These are phyloP conservation scores for Mrakia hoshinonis DNA, from an alignment of 768 basidiomycete genomes.

Conservation along the genomic window DNA sequence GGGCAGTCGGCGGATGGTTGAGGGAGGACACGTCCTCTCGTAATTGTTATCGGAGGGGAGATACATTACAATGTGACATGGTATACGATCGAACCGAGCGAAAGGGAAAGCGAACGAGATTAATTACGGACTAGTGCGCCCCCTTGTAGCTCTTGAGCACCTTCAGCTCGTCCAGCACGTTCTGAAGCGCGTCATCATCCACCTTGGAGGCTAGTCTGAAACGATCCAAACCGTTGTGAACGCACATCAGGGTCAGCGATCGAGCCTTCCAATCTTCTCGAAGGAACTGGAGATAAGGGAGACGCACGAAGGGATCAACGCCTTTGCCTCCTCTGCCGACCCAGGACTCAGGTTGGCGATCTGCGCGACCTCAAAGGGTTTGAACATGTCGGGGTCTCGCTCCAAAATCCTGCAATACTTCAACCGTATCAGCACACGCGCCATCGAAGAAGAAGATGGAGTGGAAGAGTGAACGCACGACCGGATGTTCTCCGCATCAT, in stretches of 20 bases:
- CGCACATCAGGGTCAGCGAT: not conserved
- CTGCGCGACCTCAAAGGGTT: conserved; percentile 86
- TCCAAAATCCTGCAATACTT: conserved; percentile 57
- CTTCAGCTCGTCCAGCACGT: conserved; percentile 75
- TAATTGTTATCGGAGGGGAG: too few species aligned
- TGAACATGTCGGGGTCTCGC: conserved; percentile 60
- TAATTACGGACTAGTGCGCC: too few species aligned
- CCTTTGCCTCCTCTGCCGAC: conserved; percentile 82
- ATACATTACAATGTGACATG: too few species aligned
- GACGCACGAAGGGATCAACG: conserved; percentile 71
- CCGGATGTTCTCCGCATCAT: conserved; percentile 6
- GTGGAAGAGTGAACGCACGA: not conserved
- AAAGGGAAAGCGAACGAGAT: too few species aligned
- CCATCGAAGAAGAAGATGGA: not conserved
- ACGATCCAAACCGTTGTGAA: not conserved
- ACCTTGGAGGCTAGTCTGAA: conserved; percentile 71
- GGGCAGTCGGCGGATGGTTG: too few species aligned
- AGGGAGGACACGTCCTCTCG: too few species aligned
- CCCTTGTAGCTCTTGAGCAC: conserved; percentile 52
- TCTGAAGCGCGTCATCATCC: conserved; percentile 76
- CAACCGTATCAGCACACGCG: not conserved
- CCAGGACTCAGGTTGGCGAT: conserved; percentile 85
- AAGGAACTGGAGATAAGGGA: not conserved
- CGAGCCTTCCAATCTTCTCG: not conserved
- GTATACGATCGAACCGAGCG: too few species aligned